Conservation (phyloP, 345 rosid species). For the Eucalyptus marginata region DNA sequence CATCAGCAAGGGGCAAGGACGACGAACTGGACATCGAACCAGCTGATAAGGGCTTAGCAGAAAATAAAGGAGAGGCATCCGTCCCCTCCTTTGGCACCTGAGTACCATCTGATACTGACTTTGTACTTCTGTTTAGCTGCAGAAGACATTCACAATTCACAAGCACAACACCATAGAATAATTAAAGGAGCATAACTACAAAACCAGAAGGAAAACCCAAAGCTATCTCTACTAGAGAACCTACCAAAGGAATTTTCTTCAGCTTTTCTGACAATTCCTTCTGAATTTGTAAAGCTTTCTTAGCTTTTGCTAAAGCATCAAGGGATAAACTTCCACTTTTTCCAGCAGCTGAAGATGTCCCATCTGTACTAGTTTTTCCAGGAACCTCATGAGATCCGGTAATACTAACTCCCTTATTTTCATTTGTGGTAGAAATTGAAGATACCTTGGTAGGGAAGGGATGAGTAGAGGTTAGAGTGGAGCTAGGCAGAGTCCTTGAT, state of each 20-base stretch:
- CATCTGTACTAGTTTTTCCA: constrained; percentile 99
- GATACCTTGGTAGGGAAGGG: constrained; percentile 79
- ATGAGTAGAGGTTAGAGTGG: constrained; percentile 29
- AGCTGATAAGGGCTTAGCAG: constrained; percentile 10
- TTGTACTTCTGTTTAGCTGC: constrained; percentile 42
- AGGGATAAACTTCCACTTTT: constrained; percentile 67
- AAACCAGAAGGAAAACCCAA: background rate
- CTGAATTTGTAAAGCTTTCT: constrained; percentile 64
- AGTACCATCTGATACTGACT: constrained; percentile 25
- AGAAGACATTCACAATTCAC: constrained; percentile 1
- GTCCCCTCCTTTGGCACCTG: constrained; percentile 4
- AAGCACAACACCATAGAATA: background rate
- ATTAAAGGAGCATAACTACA: background rate
- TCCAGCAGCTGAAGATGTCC: constrained; percentile 63
- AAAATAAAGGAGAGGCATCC: background rate
- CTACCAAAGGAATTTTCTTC: constrained; percentile 59
- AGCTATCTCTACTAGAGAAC: background rate
- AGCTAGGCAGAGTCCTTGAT: constrained; percentile 13
- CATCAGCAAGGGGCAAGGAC: background rate
- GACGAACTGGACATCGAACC: constrained; percentile 12
- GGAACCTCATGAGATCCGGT: constrained; percentile 99
- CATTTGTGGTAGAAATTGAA: constrained; percentile 88
- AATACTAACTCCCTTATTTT: constrained; percentile 99
- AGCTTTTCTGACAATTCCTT: constrained; percentile 58
- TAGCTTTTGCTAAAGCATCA: constrained; percentile 89